Percentiles rank a stretch among this genome's conserved stretches.
phyloP scores from a whole-genome alignment of 2,329 filamentous ascomycete genomes.

The Fusarium sp. region DNA sequence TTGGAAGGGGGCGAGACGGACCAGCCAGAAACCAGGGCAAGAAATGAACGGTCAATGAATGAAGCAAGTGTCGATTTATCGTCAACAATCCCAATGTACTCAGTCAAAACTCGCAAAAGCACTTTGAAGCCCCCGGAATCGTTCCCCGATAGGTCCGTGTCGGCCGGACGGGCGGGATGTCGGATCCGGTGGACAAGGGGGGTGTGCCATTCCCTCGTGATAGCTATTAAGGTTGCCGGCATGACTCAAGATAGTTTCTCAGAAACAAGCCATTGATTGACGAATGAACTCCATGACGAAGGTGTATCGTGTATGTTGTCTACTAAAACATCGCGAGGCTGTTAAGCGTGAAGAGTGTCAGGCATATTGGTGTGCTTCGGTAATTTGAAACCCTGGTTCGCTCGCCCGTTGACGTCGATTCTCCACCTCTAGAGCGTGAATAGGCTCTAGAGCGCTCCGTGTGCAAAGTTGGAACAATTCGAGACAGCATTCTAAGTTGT shows the following conservation, averaged over 20 bases:
- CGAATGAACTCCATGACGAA: constrained; percentile 17
- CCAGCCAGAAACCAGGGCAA: constrained; percentile 11
- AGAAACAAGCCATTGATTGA: constrained; percentile 24
- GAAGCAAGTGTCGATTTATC: constrained; percentile 13
- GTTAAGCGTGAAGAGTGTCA: constrained; percentile 14
- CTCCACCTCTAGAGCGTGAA: constrained; percentile 17
- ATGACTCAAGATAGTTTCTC: constrained; percentile 33
- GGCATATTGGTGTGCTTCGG: constrained; percentile 19
- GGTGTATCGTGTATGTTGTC: constrained; percentile 7
- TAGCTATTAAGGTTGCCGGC: constrained; percentile 20
- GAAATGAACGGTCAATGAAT: constrained; percentile 14
- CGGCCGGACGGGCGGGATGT: constrained; percentile 39
- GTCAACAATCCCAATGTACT: constrained; percentile 16
- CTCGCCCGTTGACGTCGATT: constrained; percentile 21
- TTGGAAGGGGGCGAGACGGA: constrained; percentile 21
- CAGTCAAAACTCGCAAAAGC: constrained; percentile 24
- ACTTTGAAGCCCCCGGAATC: constrained; percentile 27
- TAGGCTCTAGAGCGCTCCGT: constrained; percentile 12
- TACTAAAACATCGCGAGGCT: constrained; percentile 15
- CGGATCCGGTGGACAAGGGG: constrained; percentile 39
- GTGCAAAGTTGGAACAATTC: constrained; percentile 27
- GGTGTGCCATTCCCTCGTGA: constrained; percentile 18
- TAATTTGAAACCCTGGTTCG: constrained; percentile 24
- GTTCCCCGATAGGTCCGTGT: constrained; percentile 44
- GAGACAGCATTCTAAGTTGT: constrained; percentile 35